Conservation (phyloP, 371 early-diverging fungal genomes). For the Lichtheimia corymbifera region DNA sequence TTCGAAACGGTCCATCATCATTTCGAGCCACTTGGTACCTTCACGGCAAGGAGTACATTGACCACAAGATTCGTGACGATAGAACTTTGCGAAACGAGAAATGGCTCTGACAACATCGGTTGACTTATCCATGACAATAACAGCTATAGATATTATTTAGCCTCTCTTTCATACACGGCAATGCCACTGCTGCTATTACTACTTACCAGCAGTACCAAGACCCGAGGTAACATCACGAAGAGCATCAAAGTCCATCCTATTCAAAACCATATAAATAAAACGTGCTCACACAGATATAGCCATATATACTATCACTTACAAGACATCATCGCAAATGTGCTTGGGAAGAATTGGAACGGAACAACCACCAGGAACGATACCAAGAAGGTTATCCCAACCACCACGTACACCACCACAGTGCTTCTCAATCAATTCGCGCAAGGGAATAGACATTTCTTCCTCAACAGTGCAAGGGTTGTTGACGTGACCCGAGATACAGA, state of each 20-base stretch:
- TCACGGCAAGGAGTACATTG: conserved; percentile 99
- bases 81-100: conserved; percentile 89
- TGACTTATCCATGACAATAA: conserved; percentile 97
- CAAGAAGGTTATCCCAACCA: conserved; percentile 97
- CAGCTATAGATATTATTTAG: conserved; percentile 45
- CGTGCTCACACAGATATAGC: neutral
- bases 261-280: neutral
- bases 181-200: too few species aligned
- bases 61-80: conserved; percentile 96
- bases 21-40: conserved; percentile 92
- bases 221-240: conserved; percentile 92
- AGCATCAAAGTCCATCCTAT: conserved; percentile 96
- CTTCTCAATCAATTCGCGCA: conserved; percentile 91
- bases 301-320: conserved; percentile 37
- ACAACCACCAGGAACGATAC: conserved; percentile 96
- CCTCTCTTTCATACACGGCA: neutral
- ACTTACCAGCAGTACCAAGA: conserved; percentile 57
- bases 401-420: conserved; percentile 97
- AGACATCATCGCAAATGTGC: conserved; percentile 83
- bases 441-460: conserved; percentile 97
- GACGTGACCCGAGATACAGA: conserved; percentile 96
- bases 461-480: conserved; percentile 97
- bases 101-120: conserved; percentile 90
- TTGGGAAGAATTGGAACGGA: conserved; percentile 94
- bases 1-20: conserved; percentile 95